These are phyloP conservation scores for Bolboschoenoplectus hybrid DNA, from an alignment of 202 grass and related monocot species.

Conservation along the genomic window DNA sequence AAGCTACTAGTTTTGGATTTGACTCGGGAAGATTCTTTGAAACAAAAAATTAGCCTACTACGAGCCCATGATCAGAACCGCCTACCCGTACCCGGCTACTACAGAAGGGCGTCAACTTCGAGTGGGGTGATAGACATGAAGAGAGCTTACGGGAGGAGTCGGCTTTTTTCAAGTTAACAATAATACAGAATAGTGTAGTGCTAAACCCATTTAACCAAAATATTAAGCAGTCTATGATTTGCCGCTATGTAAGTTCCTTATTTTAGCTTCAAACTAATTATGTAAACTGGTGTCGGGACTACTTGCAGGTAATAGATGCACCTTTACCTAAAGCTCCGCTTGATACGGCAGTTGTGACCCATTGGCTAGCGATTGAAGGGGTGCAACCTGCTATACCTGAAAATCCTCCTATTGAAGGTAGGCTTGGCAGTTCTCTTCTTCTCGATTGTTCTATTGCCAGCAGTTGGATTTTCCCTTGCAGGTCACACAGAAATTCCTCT, in stretches of 20 bases:
- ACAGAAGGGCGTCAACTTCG: too few species aligned
- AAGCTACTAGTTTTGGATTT: too few species aligned
- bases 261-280: background rate
- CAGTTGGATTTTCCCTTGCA: background rate
- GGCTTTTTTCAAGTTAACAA: background rate
- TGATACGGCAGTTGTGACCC: constrained; percentile 78
- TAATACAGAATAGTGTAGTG: background rate
- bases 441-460: background rate
- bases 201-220: background rate
- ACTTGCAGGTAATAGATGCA: constrained; percentile 72
- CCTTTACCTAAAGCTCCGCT: constrained; percentile 92
- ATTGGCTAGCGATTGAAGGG: constrained; percentile 95
- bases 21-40: too few species aligned
- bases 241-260: background rate
- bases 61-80: too few species aligned
- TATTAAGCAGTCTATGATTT: background rate
- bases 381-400: constrained; percentile 97
- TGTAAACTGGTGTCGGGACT: background rate
- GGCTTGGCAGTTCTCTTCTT: constrained; percentile 33
- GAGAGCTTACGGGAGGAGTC: too few species aligned
- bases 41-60: too few species aligned
- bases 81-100: too few species aligned
- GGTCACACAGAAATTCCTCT: background rate
- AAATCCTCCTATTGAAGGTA: constrained; percentile 88
- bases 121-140: too few species aligned